A percentile compares a stretch with the other conserved stretches of the same genome.
Conservation (phyloP, 148 eudicot species). For the Drosera capensis region DNA sequence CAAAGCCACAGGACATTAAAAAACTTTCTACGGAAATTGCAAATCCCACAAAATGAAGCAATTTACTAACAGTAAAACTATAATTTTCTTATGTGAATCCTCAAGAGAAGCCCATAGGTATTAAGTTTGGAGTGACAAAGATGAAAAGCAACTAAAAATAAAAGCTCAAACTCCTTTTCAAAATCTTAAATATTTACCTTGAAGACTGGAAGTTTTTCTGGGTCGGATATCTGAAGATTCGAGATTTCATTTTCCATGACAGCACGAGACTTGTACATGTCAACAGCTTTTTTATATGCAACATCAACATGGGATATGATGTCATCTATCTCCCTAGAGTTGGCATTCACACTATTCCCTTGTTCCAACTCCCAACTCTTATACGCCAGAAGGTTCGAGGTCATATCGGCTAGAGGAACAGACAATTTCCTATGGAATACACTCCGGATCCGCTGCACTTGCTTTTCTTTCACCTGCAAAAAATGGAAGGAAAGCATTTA, state of each 20-base stretch:
- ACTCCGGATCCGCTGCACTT: conserved; percentile 62
- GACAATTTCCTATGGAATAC: conserved; percentile 77
- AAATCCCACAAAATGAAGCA: no score
- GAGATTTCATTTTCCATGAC: conserved; percentile 58
- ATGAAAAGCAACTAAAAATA: background rate
- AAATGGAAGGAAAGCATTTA: conserved; percentile 3
- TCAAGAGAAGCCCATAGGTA: no score
- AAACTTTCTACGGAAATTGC: no score
- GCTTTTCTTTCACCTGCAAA: conserved; percentile 67
- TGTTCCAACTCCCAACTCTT: conserved; percentile 80
- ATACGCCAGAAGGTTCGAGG: conserved; percentile 41
- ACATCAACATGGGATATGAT: conserved; percentile 52
- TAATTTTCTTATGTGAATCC: no score
- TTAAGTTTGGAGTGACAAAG: no score
- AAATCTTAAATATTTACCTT: conserved; percentile 41
- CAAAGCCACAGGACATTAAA: no score
- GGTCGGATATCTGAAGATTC: conserved; percentile 32
- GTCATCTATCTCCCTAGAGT: conserved; percentile 35
- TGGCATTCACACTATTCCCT: conserved; percentile 36
- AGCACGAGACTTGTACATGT: conserved; percentile 52
- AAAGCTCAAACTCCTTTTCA: no score
- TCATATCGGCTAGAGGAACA: conserved; percentile 45
- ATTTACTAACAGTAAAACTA: no score
- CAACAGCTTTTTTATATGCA: conserved; percentile 68
- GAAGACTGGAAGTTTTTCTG: conserved; percentile 54